Base-by-base conservation (phyloP, 192 early-diverging fungal species). In the Phycomyces nitens region DNA sequence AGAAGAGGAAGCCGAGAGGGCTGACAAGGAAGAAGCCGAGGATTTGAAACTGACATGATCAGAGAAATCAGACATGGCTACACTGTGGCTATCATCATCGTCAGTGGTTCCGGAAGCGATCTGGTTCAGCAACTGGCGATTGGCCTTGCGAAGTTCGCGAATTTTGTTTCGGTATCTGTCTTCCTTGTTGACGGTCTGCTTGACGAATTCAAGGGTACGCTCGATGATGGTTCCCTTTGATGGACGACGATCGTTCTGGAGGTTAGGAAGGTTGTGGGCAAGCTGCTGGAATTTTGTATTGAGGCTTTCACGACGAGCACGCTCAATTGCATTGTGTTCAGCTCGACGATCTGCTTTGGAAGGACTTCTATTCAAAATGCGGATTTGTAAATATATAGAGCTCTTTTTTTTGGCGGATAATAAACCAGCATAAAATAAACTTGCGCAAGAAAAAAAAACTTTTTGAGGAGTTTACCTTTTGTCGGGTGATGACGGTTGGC, bases 251-350 rank as follows among this genome's bases (percentile, higher is more conserved):
- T 88, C 86, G 56, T 88, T 77, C 54, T 78, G 75, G 38, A 92
- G 82, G 18, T 85, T 79, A 26, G 90, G 91, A 26, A 93, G 77
- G 18, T 88, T 77, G 60, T 87, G 84, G 22, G 91, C 91, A 43
- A 93, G 73, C 44, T 92, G 86, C 72, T 90, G 90, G 73, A 93
- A 92, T 66, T 88, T 85, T 22, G 77, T 80, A 70, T 93, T 93
- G 44, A 93, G 81, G 23, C 77, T 84, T 75, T 93, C 91, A 44
- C 91, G 86, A 57, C 91, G 79, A 49, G 90, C 90, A 16, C 91
- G 75, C 69, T 93, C 91, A 56, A 90, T 88, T n/a, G 89, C 89
- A 66, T 93, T 93, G 71, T 93, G 91, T 34, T 82, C 86, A 23
- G 90, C 91, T 40, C 91, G 82, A 63, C 62, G 60, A 12, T 58